These are phyloP conservation scores for Kwoniella mangroviensis DNA, from an alignment of 768 basidiomycete genomes.

Conservation along the genomic window DNA sequence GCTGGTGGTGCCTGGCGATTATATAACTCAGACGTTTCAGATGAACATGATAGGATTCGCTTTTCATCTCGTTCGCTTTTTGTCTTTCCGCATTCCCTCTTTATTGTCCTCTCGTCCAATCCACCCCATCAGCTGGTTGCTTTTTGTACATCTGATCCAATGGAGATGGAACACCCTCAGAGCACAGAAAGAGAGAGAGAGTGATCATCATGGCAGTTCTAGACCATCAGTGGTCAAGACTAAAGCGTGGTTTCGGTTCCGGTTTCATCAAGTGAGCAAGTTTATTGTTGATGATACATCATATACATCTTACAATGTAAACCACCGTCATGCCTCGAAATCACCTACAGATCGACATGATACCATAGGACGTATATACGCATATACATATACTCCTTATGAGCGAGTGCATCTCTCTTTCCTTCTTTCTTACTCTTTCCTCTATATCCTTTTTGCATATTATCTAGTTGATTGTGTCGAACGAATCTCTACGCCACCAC, in stretches of 20 bases:
- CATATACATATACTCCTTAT: not conserved
- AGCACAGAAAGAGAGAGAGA: not conserved
- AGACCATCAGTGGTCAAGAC: not conserved
- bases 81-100: not conserved
- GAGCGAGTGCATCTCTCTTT: not conserved
- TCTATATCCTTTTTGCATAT: not conserved
- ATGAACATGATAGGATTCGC: not conserved
- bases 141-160: not conserved
- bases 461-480: conserved; percentile 6
- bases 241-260: not conserved
- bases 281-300: conserved; percentile 17
- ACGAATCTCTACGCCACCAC: not conserved
- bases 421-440: not conserved
- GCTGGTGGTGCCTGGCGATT: conserved; percentile 2
- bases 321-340: too few relatives aligned
- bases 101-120: not conserved
- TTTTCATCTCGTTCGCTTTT: conserved; percentile 3
- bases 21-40: conserved; percentile 1
- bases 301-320: not conserved
- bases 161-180: not conserved
- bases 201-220: not conserved
- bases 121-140: not conserved
- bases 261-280: not conserved
- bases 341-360: conserved; percentile 6
- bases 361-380: not conserved